These are phyloP conservation scores for Karstenula rhodostoma DNA, from an alignment of 2,329 filamentous ascomycete species.

Conservation along the genomic window DNA sequence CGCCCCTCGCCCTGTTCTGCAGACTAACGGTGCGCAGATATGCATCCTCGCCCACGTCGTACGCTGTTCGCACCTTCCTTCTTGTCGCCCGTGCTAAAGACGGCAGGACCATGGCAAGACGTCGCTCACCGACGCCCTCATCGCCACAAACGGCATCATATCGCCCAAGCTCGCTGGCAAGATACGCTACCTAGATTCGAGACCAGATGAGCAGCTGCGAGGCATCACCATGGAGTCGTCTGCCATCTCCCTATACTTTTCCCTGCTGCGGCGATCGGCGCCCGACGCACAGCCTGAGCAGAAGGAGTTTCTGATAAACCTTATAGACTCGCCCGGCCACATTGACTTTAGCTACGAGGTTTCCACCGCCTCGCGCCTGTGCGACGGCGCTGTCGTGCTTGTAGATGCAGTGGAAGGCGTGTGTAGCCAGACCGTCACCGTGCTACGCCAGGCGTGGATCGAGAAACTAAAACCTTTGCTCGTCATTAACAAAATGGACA, in stretches of 20 bases:
- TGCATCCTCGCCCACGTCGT: conserved; percentile 94
- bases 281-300: conserved; percentile 74
- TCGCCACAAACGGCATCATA: conserved; percentile 99
- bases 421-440: conserved; percentile 97
- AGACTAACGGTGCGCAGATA: conserved; percentile 65
- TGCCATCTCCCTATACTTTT: conserved; percentile 95
- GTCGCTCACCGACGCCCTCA: conserved; percentile 91
- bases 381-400: conserved; percentile 91
- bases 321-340: conserved; percentile 97
- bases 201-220: conserved; percentile 92
- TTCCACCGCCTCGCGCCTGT: conserved; percentile 91
- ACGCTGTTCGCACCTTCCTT: conserved; percentile 31
- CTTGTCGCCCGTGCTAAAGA: conserved; percentile 25
- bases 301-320: conserved; percentile 93
- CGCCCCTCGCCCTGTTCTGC: conserved; percentile 21
- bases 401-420: conserved; percentile 98
- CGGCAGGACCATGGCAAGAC: conserved; percentile 92
- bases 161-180: conserved; percentile 97
- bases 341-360: conserved; percentile 99
- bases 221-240: conserved; percentile 99
- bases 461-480: conserved; percentile 94
- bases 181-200: conserved; percentile 95
- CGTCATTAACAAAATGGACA: conserved; percentile 98
- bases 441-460: conserved; percentile 91
- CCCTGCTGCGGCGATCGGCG: conserved; percentile 78